Base-by-base conservation (phyloP, 495 filamentous ascomycete genomes). In the Hypomontagnella submonticulosa region DNA sequence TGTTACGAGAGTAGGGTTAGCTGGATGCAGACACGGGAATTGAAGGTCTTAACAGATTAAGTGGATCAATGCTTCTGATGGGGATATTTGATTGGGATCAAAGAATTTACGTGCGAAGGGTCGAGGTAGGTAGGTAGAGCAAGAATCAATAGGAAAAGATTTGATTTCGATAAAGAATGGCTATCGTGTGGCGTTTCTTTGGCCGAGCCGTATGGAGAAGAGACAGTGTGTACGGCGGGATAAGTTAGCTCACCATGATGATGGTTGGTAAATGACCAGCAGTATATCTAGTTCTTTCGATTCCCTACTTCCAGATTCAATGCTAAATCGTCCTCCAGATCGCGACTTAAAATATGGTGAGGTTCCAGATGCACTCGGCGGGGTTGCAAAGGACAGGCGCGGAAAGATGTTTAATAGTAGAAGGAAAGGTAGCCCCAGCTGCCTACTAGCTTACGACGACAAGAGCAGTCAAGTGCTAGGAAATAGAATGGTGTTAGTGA, bases 1-100 rank as follows among this genome's bases (percentile, higher is more conserved):
- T 83, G 66, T 53, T 71, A 52, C 55, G 67, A 54, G 27, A 44
- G 53, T 55, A 52, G 71, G 43, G 65, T 76, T 64, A 77, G 73
- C 68, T 60, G 66, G 36, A 12, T 49, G 11, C 23, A 51, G 48
- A 11, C 7, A 23, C 32, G 12, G 16, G 34, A 40, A 38, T 19
- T 36, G 34, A 40, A 37, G 49, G 3, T 3, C 13, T 15, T 43
- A 15, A 15, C 5, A 27, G 18, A 52, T 33, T 33, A 10, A 16
- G 18, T 41, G 53, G 13, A 53, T 48, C 32, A 40, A 56, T 63
- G 58, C 38, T 63, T 41, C 47, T 36, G 33, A 49, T 20, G 41
- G 12, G 32, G 27, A 27, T 42, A 37, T 44, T 50, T 51, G 51
- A 18, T 33, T 50, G 50, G 20, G 36, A 54, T 23, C 18, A 44